Evolutionary conservation across 768 basidiomycete species (phyloP).

Genomic region (Gloeostereum incarnatum): DNA sequence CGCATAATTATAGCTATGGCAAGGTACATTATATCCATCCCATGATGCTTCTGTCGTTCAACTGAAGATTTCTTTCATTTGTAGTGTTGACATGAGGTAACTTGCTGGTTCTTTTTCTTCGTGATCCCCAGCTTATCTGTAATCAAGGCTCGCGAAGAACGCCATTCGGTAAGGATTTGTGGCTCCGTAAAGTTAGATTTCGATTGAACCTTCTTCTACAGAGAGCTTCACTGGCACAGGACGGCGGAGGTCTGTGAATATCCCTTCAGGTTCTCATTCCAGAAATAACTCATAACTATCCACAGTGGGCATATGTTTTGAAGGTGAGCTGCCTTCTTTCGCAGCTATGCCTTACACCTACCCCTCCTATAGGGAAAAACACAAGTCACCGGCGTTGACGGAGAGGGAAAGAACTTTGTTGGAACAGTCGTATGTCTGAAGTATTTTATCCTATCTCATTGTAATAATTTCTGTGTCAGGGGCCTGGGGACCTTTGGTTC

Average conservation of each 20-base stretch:
- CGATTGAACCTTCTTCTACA: too few species aligned
- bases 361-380: conserved; percentile 6
- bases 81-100: conserved; percentile 32
- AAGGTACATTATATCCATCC: too few species aligned
- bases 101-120: too few species aligned
- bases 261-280: too few species aligned
- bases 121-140: too few species aligned
- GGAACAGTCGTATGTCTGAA: conserved; percentile 7
- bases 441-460: background rate
- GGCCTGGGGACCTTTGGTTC: conserved; percentile 46
- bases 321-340: conserved; percentile 6
- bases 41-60: too few species aligned
- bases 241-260: too few species aligned
- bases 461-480: conserved; percentile 5
- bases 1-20: conserved; percentile 9
- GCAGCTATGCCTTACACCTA: background rate
- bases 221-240: conserved; percentile 36
- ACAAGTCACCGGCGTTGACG: conserved; percentile 9
- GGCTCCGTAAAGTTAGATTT: too few species aligned
- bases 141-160: too few species aligned
- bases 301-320: conserved; percentile 18
- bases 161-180: too few species aligned
- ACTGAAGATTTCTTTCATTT: too few species aligned
- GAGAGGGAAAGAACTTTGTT: conserved; percentile 8
- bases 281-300: too few species aligned